These are phyloP conservation scores for Sclerotinia trifoliorum DNA, from an alignment of 2,329 filamentous ascomycete species.

Conservation along the genomic window DNA sequence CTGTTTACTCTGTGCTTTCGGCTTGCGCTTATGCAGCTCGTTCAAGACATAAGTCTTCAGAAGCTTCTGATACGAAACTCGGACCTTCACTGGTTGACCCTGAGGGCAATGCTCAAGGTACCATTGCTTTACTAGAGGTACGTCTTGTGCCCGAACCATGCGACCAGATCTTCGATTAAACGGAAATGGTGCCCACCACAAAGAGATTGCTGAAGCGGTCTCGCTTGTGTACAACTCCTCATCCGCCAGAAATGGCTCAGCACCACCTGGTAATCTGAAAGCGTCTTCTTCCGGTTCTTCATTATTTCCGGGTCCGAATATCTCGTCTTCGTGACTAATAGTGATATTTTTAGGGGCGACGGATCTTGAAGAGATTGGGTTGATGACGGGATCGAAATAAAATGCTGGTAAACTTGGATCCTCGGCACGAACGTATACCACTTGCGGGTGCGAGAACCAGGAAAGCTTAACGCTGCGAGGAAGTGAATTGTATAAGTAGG, in stretches of 20 bases:
- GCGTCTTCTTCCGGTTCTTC: slow-evolving; percentile 70
- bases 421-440: slow-evolving; percentile 85
- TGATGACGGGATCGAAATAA: slow-evolving; percentile 97
- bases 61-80: slow-evolving; percentile 97
- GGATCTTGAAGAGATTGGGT: slow-evolving; percentile 92
- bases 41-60: slow-evolving; percentile 96
- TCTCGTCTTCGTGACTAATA: slow-evolving; percentile 85
- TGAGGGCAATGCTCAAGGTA: slow-evolving; percentile 94
- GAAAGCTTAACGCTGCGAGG: slow-evolving; percentile 90
- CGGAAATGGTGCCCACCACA: slow-evolving; percentile 98
- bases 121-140: slow-evolving; percentile 96
- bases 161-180: slow-evolving; percentile 91
- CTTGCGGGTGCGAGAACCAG: slow-evolving; percentile 92
- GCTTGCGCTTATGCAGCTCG: slow-evolving; percentile 91
- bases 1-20: slow-evolving; percentile 94
- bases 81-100: slow-evolving; percentile 90
- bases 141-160: slow-evolving; percentile 96
- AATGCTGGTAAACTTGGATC: slow-evolving; percentile 90
- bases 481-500: slow-evolving; percentile 93
- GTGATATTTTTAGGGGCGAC: slow-evolving; percentile 94
- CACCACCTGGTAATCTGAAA: slow-evolving; percentile 75
- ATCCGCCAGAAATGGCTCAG: slow-evolving; percentile 86
- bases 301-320: slow-evolving; percentile 80
- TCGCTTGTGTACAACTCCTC: slow-evolving; percentile 87
- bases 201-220: slow-evolving; percentile 83